Evolutionary conservation across 352 stramenopile species (phyloP).

Genomic region (Phytophthora pseudosyringae): DNA sequence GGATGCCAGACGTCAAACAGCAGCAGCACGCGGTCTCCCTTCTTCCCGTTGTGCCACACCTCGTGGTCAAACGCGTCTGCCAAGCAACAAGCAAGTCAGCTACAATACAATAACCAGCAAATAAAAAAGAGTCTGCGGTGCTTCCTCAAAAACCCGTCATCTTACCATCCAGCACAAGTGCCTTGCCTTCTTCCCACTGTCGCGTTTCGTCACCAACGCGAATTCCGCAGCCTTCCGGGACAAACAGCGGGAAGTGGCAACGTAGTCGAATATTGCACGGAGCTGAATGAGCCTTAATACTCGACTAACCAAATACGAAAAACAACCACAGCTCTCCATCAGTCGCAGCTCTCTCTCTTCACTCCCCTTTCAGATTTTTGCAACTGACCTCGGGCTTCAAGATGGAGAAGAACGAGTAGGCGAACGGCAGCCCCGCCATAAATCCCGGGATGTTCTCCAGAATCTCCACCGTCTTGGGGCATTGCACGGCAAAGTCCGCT

Average conservation of each 20-base stretch:
- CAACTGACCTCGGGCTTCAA: conserved; percentile 81
- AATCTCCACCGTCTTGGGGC: conserved; percentile 69
- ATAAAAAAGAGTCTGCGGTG: not conserved
- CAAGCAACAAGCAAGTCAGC: not conserved
- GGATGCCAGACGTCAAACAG: conserved; percentile 89
- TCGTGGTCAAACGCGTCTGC: conserved; percentile 85
- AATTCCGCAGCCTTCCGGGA: conserved; percentile 91
- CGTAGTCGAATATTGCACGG: conserved; percentile 96
- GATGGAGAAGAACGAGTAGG: conserved; percentile 96
- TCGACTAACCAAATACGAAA: conserved; percentile 47
- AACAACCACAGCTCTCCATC: not conserved
- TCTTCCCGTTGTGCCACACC: conserved; percentile 72
- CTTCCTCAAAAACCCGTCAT: not conserved
- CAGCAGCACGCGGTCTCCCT: conserved; percentile 80
- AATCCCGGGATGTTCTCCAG: conserved; percentile 85
- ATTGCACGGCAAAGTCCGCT: conserved; percentile 67
- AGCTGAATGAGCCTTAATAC: conserved; percentile 93
- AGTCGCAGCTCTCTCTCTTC: not conserved
- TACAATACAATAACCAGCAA: not conserved
- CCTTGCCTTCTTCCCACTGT: conserved; percentile 81
- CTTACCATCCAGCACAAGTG: conserved; percentile 84
- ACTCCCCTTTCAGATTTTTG: not conserved
- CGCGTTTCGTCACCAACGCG: conserved; percentile 89
- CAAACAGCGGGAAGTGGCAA: conserved; percentile 94
- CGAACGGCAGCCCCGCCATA: conserved; percentile 92